Percentiles rank a stretch among this genome's conserved stretches.
Conservation (phyloP, 371 early-diverging fungal species). For the Mortierella sp. region DNA sequence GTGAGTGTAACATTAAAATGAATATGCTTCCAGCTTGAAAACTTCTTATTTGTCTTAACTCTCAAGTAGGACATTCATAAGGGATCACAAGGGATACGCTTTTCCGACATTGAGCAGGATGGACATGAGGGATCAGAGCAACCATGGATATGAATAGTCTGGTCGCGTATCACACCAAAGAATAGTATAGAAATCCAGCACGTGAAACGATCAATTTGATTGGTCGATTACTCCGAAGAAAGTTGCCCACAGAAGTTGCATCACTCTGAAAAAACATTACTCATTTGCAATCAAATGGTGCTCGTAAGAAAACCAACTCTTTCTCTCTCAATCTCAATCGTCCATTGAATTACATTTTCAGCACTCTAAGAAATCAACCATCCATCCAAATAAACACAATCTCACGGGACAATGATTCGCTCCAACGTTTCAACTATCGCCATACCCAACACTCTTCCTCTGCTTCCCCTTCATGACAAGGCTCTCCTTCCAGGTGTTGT, state of each 20-base stretch:
- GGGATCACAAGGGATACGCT: no score
- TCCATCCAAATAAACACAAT: background rate
- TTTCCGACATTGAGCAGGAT: no score
- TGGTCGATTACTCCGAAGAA: constrained; percentile 3
- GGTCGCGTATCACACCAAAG: no score
- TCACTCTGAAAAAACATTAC: background rate
- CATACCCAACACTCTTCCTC: constrained; percentile 41
- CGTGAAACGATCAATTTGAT: constrained; percentile 13
- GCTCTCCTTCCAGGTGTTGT: constrained; percentile 50
- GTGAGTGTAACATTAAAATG: no score
- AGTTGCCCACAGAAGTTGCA: background rate
- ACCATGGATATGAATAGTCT: no score
- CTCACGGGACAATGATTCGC: constrained; percentile 32
- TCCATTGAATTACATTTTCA: background rate
- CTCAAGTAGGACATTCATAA: no score
- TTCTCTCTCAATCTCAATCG: no score
- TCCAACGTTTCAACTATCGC: constrained; percentile 33
- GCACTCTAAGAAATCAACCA: background rate
- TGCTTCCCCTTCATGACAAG: constrained; percentile 47
- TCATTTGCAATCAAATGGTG: no score
- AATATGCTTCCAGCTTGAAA: no score
- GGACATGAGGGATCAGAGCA: no score
- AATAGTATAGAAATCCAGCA: constrained; percentile 6
- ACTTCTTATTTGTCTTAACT: no score
- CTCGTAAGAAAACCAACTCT: background rate